phyloP scores from a whole-genome alignment of 2,329 filamentous ascomycete genomes.

The Cladophialophora chaetospira region DNA sequence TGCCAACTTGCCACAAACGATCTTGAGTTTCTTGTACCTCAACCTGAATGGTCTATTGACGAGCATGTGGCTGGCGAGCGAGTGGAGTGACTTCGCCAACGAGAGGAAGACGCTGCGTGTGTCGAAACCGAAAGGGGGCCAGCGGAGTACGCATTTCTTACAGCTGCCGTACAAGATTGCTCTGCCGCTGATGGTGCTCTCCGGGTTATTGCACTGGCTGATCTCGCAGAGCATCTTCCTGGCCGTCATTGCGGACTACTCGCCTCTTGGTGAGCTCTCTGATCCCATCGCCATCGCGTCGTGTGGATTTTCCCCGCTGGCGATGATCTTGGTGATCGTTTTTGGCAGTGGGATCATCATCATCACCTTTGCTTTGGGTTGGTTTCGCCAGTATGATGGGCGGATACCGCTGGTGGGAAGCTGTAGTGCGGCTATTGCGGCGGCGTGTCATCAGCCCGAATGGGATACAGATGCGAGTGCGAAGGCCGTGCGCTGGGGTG shows the following conservation, averaged over 20 bases:
- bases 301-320: constrained; percentile 33
- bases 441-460: constrained; percentile 37
- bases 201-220: constrained; percentile 46
- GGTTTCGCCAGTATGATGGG: constrained; percentile 23
- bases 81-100: constrained; percentile 50
- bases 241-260: constrained; percentile 37
- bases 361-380: constrained; percentile 24
- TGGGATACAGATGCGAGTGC: constrained; percentile 29
- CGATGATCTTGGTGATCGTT: constrained; percentile 28
- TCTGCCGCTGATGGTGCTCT: constrained; percentile 40
- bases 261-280: constrained; percentile 7
- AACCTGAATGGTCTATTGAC: constrained; percentile 44
- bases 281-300: constrained; percentile 20
- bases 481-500: constrained; percentile 35
- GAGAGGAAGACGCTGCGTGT: constrained; percentile 44
- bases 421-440: constrained; percentile 40
- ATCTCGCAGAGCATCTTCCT: constrained; percentile 50
- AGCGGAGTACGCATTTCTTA: constrained; percentile 46
- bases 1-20: constrained; percentile 41
- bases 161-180: constrained; percentile 43
- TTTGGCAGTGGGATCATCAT: constrained; percentile 23
- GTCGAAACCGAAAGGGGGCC: constrained; percentile 39
- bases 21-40: constrained; percentile 42
- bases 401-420: constrained; percentile 37
- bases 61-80: constrained; percentile 49